Evolutionary conservation across 257 asterid species (phyloP), one percentile per base, ranked within the genome.

Genomic region (Voacanga thouarsii): DNA sequence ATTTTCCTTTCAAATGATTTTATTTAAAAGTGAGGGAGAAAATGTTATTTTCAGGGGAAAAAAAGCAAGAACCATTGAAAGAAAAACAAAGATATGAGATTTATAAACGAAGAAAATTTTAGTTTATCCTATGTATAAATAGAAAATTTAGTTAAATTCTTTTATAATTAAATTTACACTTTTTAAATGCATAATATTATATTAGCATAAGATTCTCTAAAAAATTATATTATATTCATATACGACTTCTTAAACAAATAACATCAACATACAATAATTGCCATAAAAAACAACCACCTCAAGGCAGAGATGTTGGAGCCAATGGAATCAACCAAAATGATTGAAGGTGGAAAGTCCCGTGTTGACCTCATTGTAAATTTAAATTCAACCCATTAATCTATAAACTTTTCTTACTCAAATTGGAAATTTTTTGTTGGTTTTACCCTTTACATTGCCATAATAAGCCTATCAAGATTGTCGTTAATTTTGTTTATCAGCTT

Each of bases 381-480:
- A 33, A 56, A 57, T 74, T n/a, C 56, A 57, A 60, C 33, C 4
- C 19, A 64, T 74, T 14, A 1, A 12, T 5, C 18, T 1, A 70
- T 11, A 23, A 44, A 4, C 23, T 44, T 30, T 9, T 8, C 30
- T 45, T 16, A 47, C 53, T 59, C 53, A 11, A 61, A 14, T 19
- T 18, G 72, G 68, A 63, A 11, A 7, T 78, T n/a, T 6, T 78
- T 33, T 33, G 37, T 33, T 33, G 60, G 51, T 47, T 51, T 51
- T 37, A 19, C 71, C 1, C 18, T 55, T 44, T 75, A 9, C 23
- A 51, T 66, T 9, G 24, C 47, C 33, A 43, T 3, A 57, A 57
- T 50, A 30, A 78, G 81, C 72, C 30, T 39, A 72, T 64, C 50
- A 63, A 50, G 24, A 61, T 30, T 33, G 47, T 53, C 64, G 49